Evolutionary conservation across 495 filamentous ascomycete genomes (phyloP), one percentile per base, ranked within the genome.

Genomic region (Tuber brumale): DNA sequence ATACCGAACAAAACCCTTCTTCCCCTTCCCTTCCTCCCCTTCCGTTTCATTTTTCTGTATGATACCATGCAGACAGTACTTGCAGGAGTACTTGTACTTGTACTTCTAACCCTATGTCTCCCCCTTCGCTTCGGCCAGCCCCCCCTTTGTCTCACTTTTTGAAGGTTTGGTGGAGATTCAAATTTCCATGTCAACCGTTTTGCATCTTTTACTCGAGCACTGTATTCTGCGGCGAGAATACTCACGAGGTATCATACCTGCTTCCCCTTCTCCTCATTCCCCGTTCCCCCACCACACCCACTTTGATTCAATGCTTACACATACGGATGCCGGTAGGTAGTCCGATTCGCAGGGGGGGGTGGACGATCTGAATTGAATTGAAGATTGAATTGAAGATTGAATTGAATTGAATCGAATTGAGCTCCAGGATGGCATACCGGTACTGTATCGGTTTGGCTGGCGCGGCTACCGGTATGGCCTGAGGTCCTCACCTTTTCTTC

Each of bases 171-270:
- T 66, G 8, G 27, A 7, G 57, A 66, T 66, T 35, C 27, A 66
- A 66, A 66, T 66, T 66, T 66, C 57, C 57, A 66, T 66, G 27
- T 66, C 57, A 35, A 66, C 57, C 27, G 14, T 66, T 66, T 66
- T 35, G 57, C 16, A 16, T 39, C 5, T 39, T 39, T 39, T 39
- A 39, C 37, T 39, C 37, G 37, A 39, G 37, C 5, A 39, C 37
- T 4, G 37, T 39, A 31, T 66, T 66, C 57, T 35, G 27, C 27
- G 35, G 57, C 57, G 57, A 61, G 57, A 27, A 35, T 35, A 66
- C 57, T 66, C 57, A 66, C 57, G 27, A 66, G 57, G 27, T 35
- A 66, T 27, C n/a, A 12, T 66, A 35, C 57, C 27, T 66, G 18
- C 35, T 18, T 18, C 51, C 51, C 51, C 57, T 27, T 21, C 57